phyloP scores from a whole-genome alignment of 202 grass and related monocot genomes.

The Schoenoplectus tabernaemontani region DNA sequence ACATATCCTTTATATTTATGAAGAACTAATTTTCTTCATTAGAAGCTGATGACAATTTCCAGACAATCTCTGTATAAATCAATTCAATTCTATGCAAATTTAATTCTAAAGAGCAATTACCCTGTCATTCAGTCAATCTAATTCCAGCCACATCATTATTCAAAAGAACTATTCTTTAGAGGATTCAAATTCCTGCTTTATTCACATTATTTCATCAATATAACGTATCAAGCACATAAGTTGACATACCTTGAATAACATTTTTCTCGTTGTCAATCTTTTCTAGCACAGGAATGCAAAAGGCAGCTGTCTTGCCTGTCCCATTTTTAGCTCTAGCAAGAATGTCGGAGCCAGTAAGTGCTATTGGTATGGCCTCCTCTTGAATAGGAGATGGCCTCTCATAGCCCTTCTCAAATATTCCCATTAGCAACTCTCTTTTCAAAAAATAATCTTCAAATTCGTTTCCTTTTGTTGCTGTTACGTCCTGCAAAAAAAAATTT shows the following conservation, averaged over 20 bases:
- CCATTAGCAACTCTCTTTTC: constrained; percentile 87
- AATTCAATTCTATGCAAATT: not conserved
- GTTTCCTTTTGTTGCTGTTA: constrained; percentile 86
- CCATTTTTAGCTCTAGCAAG: constrained; percentile 92
- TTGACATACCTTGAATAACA: constrained; percentile 59
- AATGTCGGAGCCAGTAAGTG: constrained; percentile 81
- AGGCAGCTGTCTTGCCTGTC: constrained; percentile 82
- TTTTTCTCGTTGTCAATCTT: constrained; percentile 82
- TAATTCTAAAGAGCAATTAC: not conserved
- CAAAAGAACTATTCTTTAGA: not conserved
- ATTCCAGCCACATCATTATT: not conserved
- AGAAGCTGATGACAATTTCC: too few species aligned
- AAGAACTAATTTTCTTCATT: too few species aligned
- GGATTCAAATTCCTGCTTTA: not conserved
- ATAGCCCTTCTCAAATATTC: constrained; percentile 90
- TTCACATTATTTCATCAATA: not conserved
- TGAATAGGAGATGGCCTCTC: constrained; percentile 91
- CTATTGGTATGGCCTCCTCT: constrained; percentile 93
- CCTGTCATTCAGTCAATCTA: not conserved
- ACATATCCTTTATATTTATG: not conserved
- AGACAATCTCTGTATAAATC: not conserved
- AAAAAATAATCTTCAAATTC: constrained; percentile 95
- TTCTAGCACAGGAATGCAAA: constrained; percentile 77
- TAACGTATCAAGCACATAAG: not conserved
- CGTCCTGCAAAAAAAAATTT: constrained; percentile 44